Evolutionary conservation across 371 early-diverging fungal genomes (phyloP).

Genomic region (Mortierella sp.): DNA sequence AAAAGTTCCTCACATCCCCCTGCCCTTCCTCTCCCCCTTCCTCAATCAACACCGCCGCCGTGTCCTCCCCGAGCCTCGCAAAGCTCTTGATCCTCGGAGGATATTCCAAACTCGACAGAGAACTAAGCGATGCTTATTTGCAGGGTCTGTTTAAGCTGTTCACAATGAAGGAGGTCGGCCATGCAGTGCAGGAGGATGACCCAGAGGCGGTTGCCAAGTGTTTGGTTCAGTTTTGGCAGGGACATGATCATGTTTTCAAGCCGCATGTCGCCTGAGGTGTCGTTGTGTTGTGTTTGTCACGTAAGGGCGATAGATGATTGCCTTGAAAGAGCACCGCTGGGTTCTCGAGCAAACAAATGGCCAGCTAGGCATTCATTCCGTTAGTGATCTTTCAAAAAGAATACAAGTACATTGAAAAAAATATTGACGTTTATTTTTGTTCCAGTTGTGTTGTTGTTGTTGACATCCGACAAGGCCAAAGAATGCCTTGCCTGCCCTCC

Average conservation of each 20-base stretch:
- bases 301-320: too few species aligned
- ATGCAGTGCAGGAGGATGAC: slow-evolving; percentile 91
- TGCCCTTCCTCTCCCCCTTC: background rate
- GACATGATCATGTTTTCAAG: background rate
- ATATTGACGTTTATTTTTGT: too few species aligned
- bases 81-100: slow-evolving; percentile 89
- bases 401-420: background rate
- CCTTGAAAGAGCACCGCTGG: too few species aligned
- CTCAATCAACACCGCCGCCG: slow-evolving; percentile 25
- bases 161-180: slow-evolving; percentile 84
- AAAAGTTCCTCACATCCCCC: slow-evolving; percentile 72
- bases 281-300: too few species aligned
- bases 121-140: slow-evolving; percentile 91
- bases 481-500: background rate
- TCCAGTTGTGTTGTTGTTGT: too few species aligned
- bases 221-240: background rate
- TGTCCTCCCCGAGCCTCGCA: slow-evolving; percentile 56
- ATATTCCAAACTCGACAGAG: slow-evolving; percentile 88
- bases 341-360: too few species aligned
- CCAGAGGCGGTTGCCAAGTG: slow-evolving; percentile 76
- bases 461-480: too few species aligned
- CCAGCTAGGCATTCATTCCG: too few species aligned
- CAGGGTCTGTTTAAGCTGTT: slow-evolving; percentile 89
- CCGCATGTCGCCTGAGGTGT: background rate
- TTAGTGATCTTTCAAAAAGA: background rate